Conservation (phyloP, 2,329 filamentous ascomycete genomes). For the Penicillium sp. region DNA sequence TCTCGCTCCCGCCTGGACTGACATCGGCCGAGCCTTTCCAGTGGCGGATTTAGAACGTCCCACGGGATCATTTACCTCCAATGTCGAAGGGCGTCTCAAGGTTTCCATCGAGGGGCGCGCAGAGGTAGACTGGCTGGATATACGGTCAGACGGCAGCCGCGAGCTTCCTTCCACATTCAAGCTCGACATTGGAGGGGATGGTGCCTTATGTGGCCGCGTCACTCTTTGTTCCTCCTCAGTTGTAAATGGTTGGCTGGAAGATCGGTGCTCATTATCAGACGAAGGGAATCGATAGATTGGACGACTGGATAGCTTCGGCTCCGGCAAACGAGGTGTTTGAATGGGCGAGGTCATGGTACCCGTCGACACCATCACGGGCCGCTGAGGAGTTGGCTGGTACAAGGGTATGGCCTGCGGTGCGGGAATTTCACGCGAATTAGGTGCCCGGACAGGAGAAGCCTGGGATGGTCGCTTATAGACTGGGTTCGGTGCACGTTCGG, state of each 20-base stretch:
- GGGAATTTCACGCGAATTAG: slow-evolving; percentile 25
- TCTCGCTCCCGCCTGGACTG: slow-evolving; percentile 78
- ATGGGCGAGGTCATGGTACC: slow-evolving; percentile 74
- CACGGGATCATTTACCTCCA: slow-evolving; percentile 60
- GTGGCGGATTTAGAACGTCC: slow-evolving; percentile 63
- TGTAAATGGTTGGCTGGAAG: slow-evolving; percentile 50
- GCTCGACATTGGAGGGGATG: slow-evolving; percentile 35
- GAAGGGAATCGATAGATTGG: slow-evolving; percentile 57
- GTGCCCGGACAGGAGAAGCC: slow-evolving; percentile 25
- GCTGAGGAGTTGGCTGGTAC: slow-evolving; percentile 48
- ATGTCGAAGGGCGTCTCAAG: slow-evolving; percentile 57
- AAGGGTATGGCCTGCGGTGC: slow-evolving; percentile 31
- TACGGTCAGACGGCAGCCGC: slow-evolving; percentile 47
- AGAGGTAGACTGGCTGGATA: slow-evolving; percentile 55
- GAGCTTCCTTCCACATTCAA: slow-evolving; percentile 50
- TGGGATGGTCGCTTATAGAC: slow-evolving; percentile 25
- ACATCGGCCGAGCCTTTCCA: slow-evolving; percentile 69
- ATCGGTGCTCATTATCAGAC: slow-evolving; percentile 41
- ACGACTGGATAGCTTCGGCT: slow-evolving; percentile 32
- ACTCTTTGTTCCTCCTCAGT: slow-evolving; percentile 24
- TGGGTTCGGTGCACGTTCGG: slow-evolving; percentile 34
- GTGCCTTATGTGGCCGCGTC: slow-evolving; percentile 18
- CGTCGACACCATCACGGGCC: slow-evolving; percentile 60
- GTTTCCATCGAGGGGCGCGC: slow-evolving; percentile 70
- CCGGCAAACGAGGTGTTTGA: slow-evolving; percentile 39